A percentile compares a stretch with the other conserved stretches of the same genome.
Conservation (phyloP, 169 alveolate species). For the Eimeria nieschulzi region DNA sequence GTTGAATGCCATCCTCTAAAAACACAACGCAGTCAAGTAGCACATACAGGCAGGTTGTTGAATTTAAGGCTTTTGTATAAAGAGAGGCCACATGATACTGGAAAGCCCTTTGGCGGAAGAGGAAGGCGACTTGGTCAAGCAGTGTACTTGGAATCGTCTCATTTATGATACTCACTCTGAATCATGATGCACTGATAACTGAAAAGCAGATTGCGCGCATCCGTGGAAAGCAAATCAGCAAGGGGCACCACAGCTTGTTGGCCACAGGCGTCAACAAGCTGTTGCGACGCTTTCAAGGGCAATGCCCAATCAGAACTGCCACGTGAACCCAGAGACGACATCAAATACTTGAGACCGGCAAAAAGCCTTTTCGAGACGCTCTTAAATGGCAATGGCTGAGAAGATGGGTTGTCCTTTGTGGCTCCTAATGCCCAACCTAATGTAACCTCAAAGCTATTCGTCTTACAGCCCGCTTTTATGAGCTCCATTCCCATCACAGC, state of each 20-base stretch:
- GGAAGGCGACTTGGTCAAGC: too few relatives aligned
- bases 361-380: neutral
- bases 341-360: conserved; percentile 24
- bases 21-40: neutral
- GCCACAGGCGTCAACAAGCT: conserved; percentile 19
- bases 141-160: too few relatives aligned
- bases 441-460: conserved; percentile 22
- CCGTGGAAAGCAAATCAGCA: conserved; percentile 20
- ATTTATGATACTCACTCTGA: neutral
- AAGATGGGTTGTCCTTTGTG: neutral
- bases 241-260: conserved; percentile 32
- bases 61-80: too few relatives aligned
- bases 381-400: conserved; percentile 14
- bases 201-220: conserved; percentile 16
- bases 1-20: conserved; percentile 42
- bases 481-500: conserved; percentile 44
- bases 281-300: conserved; percentile 43
- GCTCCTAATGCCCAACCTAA: conserved; percentile 31
- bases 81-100: too few relatives aligned
- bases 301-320: conserved; percentile 21
- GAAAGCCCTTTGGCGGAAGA: too few relatives aligned
- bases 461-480: conserved; percentile 22
- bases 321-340: conserved; percentile 3
- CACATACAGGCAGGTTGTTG: neutral
- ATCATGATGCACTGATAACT: conserved; percentile 44